Evolutionary conservation across 1,139 yeast genomes (phyloP).

Genomic region (Geotrichum restrictum): DNA sequence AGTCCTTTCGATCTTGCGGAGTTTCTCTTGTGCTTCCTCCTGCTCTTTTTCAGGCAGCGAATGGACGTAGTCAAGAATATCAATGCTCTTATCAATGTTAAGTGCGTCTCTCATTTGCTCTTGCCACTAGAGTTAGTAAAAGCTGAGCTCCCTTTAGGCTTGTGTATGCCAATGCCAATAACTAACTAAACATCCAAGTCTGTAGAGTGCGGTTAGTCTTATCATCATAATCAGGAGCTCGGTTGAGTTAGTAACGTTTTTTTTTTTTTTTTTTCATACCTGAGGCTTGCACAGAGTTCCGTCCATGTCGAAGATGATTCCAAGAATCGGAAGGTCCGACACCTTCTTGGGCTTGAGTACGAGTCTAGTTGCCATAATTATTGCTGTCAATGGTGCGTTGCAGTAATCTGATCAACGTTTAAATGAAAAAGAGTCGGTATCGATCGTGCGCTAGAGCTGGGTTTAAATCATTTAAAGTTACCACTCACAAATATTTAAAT

Average conservation of each 20-base stretch:
- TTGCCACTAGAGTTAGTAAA: constrained; percentile 19
- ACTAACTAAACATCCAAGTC: constrained; percentile 58
- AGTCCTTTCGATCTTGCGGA: constrained; percentile 49
- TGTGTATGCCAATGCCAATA: too few species aligned
- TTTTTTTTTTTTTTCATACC: constrained; percentile 29
- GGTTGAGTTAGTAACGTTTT: constrained; percentile 2
- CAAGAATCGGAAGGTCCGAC: constrained; percentile 43
- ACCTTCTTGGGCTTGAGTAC: constrained; percentile 34
- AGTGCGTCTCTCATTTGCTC: constrained; percentile 56
- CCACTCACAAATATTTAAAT: too few species aligned
- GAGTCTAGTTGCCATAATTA: constrained; percentile 31
- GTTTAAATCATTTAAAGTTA: too few species aligned
- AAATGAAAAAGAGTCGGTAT: not conserved
- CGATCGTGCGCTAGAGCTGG: not conserved
- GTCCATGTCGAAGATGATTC: constrained; percentile 65
- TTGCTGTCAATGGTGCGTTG: too few species aligned
- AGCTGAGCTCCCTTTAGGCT: too few species aligned
- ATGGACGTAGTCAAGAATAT: constrained; percentile 50
- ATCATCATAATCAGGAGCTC: constrained; percentile 20
- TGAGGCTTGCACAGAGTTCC: constrained; percentile 65
- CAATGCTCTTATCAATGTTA: constrained; percentile 47
- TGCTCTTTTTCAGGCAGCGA: constrained; percentile 42
- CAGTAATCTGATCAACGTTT: too few species aligned
- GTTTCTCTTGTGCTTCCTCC: constrained; percentile 45
- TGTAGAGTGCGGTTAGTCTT: constrained; percentile 20